Evolutionary conservation across 352 stramenopile genomes (phyloP).

Genomic region (Globisporangium takayamanum): DNA sequence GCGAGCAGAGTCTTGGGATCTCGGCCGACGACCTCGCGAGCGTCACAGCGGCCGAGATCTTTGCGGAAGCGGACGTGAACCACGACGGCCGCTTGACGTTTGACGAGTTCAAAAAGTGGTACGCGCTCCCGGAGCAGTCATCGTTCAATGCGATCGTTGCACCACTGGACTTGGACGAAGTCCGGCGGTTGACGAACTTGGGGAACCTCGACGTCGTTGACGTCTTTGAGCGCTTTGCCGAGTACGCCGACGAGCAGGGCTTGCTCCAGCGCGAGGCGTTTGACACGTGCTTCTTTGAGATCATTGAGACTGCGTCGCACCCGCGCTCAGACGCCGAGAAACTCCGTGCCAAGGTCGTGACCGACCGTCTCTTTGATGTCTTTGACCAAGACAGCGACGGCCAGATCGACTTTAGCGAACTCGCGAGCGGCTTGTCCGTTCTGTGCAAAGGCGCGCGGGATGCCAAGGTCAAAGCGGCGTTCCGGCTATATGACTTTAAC

Average conservation of each 20-base stretch:
- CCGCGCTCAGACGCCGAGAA: slow-evolving; percentile 59
- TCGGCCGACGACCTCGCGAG: slow-evolving; percentile 53
- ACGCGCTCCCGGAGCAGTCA: slow-evolving; percentile 51
- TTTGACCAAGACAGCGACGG: slow-evolving; percentile 79
- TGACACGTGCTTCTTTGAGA: slow-evolving; percentile 66
- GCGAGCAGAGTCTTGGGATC: slow-evolving; percentile 48
- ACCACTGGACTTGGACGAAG: slow-evolving; percentile 70
- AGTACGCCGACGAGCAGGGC: slow-evolving; percentile 51
- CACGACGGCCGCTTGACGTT: slow-evolving; percentile 78
- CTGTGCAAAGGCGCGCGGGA: slow-evolving; percentile 75
- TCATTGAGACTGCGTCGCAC: slow-evolving; percentile 58
- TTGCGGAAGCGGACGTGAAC: slow-evolving; percentile 83
- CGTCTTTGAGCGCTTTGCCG: slow-evolving; percentile 82
- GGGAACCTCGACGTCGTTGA: slow-evolving; percentile 79
- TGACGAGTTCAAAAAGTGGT: slow-evolving; percentile 85
- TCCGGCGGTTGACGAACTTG: slow-evolving; percentile 79
- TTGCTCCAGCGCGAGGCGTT: slow-evolving; percentile 63
- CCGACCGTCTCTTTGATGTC: slow-evolving; percentile 70
- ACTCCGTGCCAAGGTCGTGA: slow-evolving; percentile 56
- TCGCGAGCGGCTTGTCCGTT: slow-evolving; percentile 78
- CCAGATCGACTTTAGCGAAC: slow-evolving; percentile 81
- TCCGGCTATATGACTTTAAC: slow-evolving; percentile 85
- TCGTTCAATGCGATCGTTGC: slow-evolving; percentile 71
- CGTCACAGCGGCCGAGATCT: slow-evolving; percentile 74
- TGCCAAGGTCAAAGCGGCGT: slow-evolving; percentile 80